Conservation (phyloP, 106 monocot species). For the Dioscorea zingiberensis region DNA sequence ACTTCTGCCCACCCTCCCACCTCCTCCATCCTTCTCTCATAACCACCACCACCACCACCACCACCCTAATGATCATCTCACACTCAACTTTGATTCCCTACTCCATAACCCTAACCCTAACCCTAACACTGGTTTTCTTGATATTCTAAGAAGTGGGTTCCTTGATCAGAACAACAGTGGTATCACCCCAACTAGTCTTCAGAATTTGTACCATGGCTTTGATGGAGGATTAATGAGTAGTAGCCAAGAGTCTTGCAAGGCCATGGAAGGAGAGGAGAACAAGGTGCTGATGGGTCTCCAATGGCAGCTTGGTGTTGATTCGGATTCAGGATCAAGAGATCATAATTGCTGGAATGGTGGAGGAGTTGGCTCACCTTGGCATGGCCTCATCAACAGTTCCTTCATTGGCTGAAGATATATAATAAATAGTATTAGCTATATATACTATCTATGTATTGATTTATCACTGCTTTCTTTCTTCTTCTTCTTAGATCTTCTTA, state of each 20-base stretch:
- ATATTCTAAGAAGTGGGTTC: constrained; percentile 19
- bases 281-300: not conserved
- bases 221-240: not conserved
- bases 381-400: constrained; percentile 9
- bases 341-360: not conserved
- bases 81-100: too few species aligned
- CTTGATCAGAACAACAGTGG: too few species aligned
- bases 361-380: not conserved
- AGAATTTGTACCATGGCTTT: constrained; percentile 15
- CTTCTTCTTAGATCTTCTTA: too few species aligned
- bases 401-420: constrained; percentile 7
- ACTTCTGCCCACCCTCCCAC: not conserved
- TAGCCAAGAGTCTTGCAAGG: too few species aligned
- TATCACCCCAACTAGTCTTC: constrained; percentile 5
- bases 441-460: not conserved
- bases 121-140: constrained; percentile 17
- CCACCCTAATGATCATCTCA: constrained; percentile 15
- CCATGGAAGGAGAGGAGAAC: not conserved
- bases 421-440: too few species aligned
- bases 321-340: not conserved
- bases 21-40: constrained; percentile 22
- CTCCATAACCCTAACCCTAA: constrained; percentile 3
- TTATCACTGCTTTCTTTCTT: too few species aligned
- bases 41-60: constrained; percentile 29
- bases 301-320: not conserved